Conservation (phyloP, 129 eudicot genomes). For the Centrapalus pauciflorus region DNA sequence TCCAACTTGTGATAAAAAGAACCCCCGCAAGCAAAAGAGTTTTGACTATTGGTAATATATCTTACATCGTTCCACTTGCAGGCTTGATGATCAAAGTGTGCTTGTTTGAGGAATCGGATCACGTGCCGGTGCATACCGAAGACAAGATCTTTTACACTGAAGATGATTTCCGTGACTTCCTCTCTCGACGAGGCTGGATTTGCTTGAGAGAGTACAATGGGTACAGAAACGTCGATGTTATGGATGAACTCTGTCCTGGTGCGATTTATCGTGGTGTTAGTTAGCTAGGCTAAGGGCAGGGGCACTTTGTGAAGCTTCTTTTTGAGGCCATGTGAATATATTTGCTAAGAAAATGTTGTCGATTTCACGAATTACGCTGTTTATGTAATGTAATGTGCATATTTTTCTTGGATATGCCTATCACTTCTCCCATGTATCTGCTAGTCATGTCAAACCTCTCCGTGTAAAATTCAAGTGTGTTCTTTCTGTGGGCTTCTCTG, state of each 20-base stretch:
- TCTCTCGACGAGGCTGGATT: conserved; percentile 78
- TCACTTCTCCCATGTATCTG: no score
- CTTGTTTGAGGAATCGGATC: conserved; percentile 66
- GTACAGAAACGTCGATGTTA: conserved; percentile 41
- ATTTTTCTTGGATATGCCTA: no score
- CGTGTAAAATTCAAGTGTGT: no score
- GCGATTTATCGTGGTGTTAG: conserved; percentile 68
- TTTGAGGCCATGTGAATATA: background rate
- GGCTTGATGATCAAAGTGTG: conserved; percentile 75
- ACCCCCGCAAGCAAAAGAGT: no score
- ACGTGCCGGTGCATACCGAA: conserved; percentile 70
- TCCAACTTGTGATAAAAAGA: background rate
- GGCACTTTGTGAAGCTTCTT: background rate
- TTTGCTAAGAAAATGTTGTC: conserved; percentile 8
- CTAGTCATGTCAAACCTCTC: no score
- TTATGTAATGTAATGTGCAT: background rate
- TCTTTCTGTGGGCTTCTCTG: no score
- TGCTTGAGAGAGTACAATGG: conserved; percentile 66
- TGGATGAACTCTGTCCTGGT: conserved; percentile 93
- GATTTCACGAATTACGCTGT: background rate
- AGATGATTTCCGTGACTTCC: conserved; percentile 76
- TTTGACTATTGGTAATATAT: background rate
- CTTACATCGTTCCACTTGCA: conserved; percentile 15
- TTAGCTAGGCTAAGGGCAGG: conserved; percentile 7
- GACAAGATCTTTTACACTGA: conserved; percentile 87